Evolutionary conservation across 1,284 basidiomycete species (phyloP).

Genomic region (Leccinum angustisporum): DNA sequence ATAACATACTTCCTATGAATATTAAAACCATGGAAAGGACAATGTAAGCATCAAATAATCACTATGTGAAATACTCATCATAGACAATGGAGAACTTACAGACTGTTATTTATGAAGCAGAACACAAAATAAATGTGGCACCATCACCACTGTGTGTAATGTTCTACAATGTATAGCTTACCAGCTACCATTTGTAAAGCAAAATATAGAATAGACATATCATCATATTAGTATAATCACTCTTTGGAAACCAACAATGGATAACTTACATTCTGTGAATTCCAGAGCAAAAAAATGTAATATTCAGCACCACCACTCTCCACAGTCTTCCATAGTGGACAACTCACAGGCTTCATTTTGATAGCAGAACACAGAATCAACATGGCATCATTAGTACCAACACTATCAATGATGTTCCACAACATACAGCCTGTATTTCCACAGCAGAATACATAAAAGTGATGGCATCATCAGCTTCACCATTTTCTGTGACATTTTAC

Average conservation of each 20-base stretch:
- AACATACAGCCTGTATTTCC: background rate
- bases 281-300: background rate
- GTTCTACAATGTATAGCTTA: background rate
- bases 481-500: background rate
- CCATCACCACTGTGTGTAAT: background rate
- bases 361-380: background rate
- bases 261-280: background rate
- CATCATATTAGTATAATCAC: background rate
- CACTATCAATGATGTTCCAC: background rate
- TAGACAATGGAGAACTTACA: background rate
- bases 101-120: background rate
- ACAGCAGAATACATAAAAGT: background rate
- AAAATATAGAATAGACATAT: background rate
- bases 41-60: background rate
- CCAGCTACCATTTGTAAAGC: background rate
- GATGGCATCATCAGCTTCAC: background rate
- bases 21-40: background rate
- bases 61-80: background rate
- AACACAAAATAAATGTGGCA: background rate
- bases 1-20: background rate
- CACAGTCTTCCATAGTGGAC: background rate
- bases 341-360: background rate
- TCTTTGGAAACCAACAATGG: background rate
- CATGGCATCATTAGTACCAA: background rate
- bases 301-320: background rate